Conservation (phyloP, 257 asterid genomes). For the Solanum gracilifrons region DNA sequence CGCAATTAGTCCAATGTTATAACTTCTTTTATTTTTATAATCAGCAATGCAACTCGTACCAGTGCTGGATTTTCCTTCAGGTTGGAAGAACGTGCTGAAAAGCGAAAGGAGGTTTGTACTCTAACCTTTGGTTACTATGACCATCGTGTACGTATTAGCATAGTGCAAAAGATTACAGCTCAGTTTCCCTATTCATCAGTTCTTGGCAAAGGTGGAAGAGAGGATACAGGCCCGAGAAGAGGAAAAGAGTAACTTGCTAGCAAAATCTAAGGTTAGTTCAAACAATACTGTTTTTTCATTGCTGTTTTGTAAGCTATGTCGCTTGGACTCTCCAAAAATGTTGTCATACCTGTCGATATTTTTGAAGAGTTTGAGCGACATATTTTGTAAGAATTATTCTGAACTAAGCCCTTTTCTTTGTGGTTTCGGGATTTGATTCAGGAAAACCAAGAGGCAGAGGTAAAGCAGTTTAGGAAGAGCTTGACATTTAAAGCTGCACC, state of each 20-base stretch:
- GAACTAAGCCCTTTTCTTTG: background rate
- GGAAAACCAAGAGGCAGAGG: slow-evolving; percentile 77
- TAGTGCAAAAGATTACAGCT: background rate
- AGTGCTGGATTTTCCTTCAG: slow-evolving; percentile 53
- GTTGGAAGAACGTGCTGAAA: slow-evolving; percentile 70
- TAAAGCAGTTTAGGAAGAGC: slow-evolving; percentile 68
- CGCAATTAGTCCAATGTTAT: background rate
- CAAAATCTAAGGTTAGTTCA: slow-evolving; percentile 61
- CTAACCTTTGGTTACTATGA: background rate
- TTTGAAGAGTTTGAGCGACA: background rate
- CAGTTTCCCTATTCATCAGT: slow-evolving; percentile 23
- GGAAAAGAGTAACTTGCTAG: slow-evolving; percentile 52
- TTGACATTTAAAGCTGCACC: slow-evolving; percentile 83
- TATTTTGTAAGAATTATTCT: background rate
- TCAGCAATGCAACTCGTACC: slow-evolving; percentile 38
- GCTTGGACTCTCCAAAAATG: background rate
- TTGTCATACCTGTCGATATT: background rate
- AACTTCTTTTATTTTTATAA: background rate
- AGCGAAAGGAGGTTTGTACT: slow-evolving; percentile 5
- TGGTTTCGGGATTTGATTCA: slow-evolving; percentile 7
- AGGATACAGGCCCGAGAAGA: slow-evolving; percentile 77
- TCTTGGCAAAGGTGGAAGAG: slow-evolving; percentile 79
- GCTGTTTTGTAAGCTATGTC: background rate
- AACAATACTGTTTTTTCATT: background rate
- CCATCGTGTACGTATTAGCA: background rate